phyloP scores from a whole-genome alignment of 1,284 basidiomycete genomes.

The Austroboletus rostrupii region DNA sequence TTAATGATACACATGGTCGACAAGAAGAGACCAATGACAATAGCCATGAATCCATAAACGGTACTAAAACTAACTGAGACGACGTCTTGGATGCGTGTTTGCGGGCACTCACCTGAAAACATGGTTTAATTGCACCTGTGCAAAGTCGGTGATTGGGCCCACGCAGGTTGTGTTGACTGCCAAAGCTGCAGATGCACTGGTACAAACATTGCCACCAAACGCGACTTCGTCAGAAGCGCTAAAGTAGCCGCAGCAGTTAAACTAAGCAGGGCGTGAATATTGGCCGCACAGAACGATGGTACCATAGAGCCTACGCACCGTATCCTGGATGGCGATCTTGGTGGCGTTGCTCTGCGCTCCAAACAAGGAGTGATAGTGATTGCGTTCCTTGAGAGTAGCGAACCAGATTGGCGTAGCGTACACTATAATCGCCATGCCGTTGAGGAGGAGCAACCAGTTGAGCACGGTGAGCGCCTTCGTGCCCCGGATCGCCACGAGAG shows the following conservation, averaged over 20 bases:
- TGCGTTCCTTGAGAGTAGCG: conserved; percentile 67
- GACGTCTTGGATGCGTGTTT: not conserved
- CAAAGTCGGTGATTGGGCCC: conserved; percentile 55
- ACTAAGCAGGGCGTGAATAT: conserved; percentile 35
- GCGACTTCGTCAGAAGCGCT: conserved; percentile 56
- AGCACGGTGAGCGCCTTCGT: conserved; percentile 64
- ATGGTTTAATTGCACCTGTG: conserved; percentile 71
- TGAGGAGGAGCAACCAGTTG: conserved; percentile 66
- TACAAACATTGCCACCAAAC: conserved; percentile 61
- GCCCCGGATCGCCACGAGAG: conserved; percentile 65
- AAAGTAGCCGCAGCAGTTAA: conserved; percentile 82
- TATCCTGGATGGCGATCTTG: conserved; percentile 65
- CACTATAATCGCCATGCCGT: conserved; percentile 54
- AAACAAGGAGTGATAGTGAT: conserved; percentile 62
- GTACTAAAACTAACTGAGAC: conserved; percentile 31
- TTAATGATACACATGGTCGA: conserved; percentile 82
- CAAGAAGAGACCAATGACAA: conserved; percentile 69
- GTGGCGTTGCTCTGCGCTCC: conserved; percentile 40
- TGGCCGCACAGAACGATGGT: not conserved
- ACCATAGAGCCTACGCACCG: conserved; percentile 39
- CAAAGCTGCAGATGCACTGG: conserved; percentile 39
- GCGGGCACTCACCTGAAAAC: conserved; percentile 61
- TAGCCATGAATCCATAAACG: conserved; percentile 80
- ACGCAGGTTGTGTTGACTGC: conserved; percentile 59
- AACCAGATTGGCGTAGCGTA: conserved; percentile 76